Evolutionary conservation across 768 basidiomycete genomes (phyloP), one percentile per base, ranked within the genome.

Genomic region (Lepiota venenata): DNA sequence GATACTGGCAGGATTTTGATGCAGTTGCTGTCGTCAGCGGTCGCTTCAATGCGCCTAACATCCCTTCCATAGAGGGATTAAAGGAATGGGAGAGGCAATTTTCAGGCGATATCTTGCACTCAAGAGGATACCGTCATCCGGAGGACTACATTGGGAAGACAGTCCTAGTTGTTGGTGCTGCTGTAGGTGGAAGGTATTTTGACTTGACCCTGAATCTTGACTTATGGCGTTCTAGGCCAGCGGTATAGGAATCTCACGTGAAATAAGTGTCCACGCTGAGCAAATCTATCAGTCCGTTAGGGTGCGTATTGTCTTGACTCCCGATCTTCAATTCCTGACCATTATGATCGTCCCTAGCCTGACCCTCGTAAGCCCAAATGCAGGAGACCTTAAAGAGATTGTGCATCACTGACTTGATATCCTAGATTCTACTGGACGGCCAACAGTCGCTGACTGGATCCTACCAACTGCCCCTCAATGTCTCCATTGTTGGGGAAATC

Each of bases 151-250:
- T 50, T 12, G 69, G 71, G 44, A 61, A 77, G 55, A 76, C 70
- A 1, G 71, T 76, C 0, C 66, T 79, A 1, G 64, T 79, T 47
- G 63, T 79, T 36, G 76, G 77, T n/a, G 70, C 70, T 12, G 66
- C 68, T 9, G 73, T 73, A 38, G 46, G 73, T 61, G 6, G n/a
- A 25, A 5, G 5, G 25, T 2, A 25, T 2, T 5, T 25, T 25
- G 25, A 5, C 25, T 25, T 2, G 25, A 25, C 5, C 25, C 25
- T 20, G 3, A 21, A n/a, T 44, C 10, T 9, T 54, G 43, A 56
- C n/a, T 15, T 32, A 3, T 27, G 42, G 25, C 25, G 25, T 22
- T 12, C 7, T 55, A 73, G 71, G 66, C 69, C 0, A 73, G 71
- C 39, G 73, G 69, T 6, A 60, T 62, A 5, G 73, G 74, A 39